These are phyloP conservation scores for Backusella morwellensis DNA, from an alignment of 192 early-diverging fungal genomes.

Conservation along the genomic window DNA sequence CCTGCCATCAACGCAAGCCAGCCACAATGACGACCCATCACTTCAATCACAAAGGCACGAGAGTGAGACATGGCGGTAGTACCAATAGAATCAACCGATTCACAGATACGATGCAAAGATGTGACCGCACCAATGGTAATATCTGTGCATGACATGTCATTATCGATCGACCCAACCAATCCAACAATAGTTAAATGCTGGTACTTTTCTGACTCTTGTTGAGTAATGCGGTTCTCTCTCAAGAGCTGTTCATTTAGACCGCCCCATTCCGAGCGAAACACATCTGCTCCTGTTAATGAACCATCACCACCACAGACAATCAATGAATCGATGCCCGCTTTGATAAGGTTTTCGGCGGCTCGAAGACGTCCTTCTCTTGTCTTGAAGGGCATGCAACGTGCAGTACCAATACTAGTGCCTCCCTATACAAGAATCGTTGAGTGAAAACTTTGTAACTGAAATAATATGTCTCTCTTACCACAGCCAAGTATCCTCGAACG, in stretches of 20 bases:
- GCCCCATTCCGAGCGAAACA: conserved; percentile 89
- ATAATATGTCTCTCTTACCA: conserved; percentile 33
- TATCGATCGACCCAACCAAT: conserved; percentile 96
- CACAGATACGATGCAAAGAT: conserved; percentile 93
- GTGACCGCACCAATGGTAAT: conserved; percentile 98
- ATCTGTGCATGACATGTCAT: conserved; percentile 86
- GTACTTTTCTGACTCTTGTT: conserved; percentile 59
- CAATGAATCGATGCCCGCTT: conserved; percentile 89
- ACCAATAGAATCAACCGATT: conserved; percentile 86
- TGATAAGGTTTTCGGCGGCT: conserved; percentile 82
- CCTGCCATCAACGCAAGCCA: conserved; percentile 88
- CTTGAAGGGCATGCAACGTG: conserved; percentile 84
- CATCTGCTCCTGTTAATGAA: conserved; percentile 92
- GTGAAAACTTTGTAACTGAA: not conserved
- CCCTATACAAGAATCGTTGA: conserved; percentile 43
- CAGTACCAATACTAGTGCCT: conserved; percentile 94
- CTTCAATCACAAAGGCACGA: conserved; percentile 96
- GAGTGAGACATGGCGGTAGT: conserved; percentile 93
- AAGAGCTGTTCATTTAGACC: conserved; percentile 76
- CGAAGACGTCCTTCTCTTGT: conserved; percentile 79
- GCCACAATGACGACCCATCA: conserved; percentile 98
- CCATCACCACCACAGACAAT: conserved; percentile 97
- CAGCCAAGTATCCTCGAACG: conserved; percentile 79
- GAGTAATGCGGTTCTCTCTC: conserved; percentile 43
- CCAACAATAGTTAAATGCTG: conserved; percentile 90